Conservation (phyloP, 2,329 filamentous ascomycete genomes). For the Cytospora piceicola region DNA sequence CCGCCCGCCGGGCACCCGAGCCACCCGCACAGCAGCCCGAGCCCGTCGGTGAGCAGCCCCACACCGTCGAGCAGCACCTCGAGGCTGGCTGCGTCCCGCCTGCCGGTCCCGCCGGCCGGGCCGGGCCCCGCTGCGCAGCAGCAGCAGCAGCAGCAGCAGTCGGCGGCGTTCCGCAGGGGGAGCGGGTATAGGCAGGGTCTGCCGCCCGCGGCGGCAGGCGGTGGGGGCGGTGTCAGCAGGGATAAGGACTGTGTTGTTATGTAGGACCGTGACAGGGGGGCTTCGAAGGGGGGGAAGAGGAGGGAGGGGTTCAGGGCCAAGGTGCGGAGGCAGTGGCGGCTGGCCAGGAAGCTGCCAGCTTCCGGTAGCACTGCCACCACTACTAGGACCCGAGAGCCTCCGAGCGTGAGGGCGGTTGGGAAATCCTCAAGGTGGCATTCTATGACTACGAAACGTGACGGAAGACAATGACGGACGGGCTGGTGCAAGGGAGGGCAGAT, state of each 20-base stretch:
- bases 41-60: constrained; percentile 29
- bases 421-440: neutral
- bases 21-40: constrained; percentile 48
- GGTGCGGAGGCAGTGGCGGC: neutral
- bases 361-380: neutral
- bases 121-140: neutral
- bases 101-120: constrained; percentile 31
- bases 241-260: constrained; percentile 52
- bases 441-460: neutral
- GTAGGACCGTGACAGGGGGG: constrained; percentile 37
- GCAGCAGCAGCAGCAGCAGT: neutral
- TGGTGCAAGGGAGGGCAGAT: too few relatives aligned
- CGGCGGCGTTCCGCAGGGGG: constrained; percentile 4
- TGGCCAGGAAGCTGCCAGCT: neutral
- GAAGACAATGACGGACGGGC: neutral
- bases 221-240: constrained; percentile 31
- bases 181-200: constrained; percentile 34
- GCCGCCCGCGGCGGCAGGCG: constrained; percentile 35
- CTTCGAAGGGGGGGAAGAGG: neutral
- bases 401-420: neutral
- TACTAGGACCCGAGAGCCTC: neutral
- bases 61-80: constrained; percentile 32
- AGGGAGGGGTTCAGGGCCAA: neutral
- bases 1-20: constrained; percentile 57
- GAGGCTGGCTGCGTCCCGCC: constrained; percentile 30